Conservation (phyloP, 352 stramenopile genomes). For the Phytophthora ramorum region DNA sequence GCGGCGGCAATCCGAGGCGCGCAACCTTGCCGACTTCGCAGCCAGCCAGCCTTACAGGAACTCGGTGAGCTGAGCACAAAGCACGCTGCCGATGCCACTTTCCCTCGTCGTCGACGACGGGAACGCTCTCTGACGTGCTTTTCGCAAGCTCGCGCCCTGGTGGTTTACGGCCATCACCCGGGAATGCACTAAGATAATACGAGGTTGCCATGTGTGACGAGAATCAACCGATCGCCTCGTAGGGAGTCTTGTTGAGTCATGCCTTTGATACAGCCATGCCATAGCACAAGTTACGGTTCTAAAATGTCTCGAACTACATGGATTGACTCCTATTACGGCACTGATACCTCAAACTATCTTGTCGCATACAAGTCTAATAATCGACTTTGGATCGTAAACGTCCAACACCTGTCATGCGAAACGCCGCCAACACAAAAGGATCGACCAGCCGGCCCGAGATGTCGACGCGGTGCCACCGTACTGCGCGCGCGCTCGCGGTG, state of each 20-base stretch:
- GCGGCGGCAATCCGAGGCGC: background rate
- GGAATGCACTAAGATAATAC: background rate
- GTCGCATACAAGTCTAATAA: conserved; percentile 12
- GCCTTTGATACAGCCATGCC: background rate
- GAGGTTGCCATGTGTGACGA: background rate
- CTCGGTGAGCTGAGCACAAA: conserved; percentile 4
- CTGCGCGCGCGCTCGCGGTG: conserved; percentile 3
- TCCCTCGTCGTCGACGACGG: conserved; percentile 3
- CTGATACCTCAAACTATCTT: conserved; percentile 20
- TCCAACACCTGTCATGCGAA: conserved; percentile 26
- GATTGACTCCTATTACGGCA: conserved; percentile 14
- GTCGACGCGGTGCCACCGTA: background rate
- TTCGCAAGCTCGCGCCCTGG: conserved; percentile 13
- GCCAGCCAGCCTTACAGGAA: background rate
- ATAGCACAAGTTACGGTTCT: background rate
- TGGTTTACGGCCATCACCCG: conserved; percentile 13
- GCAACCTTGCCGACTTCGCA: background rate
- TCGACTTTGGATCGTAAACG: conserved; percentile 15
- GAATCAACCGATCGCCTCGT: background rate
- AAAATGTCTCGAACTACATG: background rate
- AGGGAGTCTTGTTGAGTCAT: background rate
- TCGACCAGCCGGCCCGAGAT: conserved; percentile 1
- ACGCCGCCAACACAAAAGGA: conserved; percentile 11
- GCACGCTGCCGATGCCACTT: conserved; percentile 12
- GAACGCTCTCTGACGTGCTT: conserved; percentile 17